These are phyloP conservation scores for Mycosphaerella arachidis DNA, from an alignment of 2,329 filamentous ascomycete species.

Conservation along the genomic window DNA sequence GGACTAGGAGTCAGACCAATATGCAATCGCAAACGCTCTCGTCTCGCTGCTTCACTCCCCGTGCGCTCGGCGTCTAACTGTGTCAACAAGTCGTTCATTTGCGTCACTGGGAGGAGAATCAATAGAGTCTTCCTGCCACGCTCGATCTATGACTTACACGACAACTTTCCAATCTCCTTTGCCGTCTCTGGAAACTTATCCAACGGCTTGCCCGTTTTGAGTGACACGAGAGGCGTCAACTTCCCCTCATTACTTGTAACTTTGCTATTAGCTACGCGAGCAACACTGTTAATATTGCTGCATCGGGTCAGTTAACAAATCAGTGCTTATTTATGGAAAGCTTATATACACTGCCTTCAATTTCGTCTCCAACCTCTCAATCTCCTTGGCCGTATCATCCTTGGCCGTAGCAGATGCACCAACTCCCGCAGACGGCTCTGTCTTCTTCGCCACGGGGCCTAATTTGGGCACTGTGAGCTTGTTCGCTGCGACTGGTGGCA, in stretches of 20 bases:
- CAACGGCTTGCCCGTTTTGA: conserved; percentile 31
- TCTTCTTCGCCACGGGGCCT: conserved; percentile 1
- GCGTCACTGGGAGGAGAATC: conserved; percentile 18
- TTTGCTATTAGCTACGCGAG: conserved; percentile 32
- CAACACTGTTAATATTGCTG: conserved; percentile 31
- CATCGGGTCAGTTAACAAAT: background rate
- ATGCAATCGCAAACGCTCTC: conserved; percentile 29
- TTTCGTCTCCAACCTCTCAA: conserved; percentile 29
- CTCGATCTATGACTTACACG: conserved; percentile 19
- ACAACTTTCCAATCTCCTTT: conserved; percentile 29
- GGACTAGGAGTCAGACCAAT: conserved; percentile 31
- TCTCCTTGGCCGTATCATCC: conserved; percentile 24
- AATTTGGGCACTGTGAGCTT: background rate
- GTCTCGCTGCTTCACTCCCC: conserved; percentile 29
- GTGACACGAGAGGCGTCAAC: conserved; percentile 25
- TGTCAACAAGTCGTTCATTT: conserved; percentile 29
- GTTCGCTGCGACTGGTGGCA: background rate
- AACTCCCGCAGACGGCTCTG: conserved; percentile 6
- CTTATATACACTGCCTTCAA: conserved; percentile 27
- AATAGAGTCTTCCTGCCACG: background rate
- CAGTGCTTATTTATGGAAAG: background rate
- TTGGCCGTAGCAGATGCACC: conserved; percentile 14
- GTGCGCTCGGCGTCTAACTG: conserved; percentile 29
- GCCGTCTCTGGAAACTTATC: conserved; percentile 31
- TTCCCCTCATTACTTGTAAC: conserved; percentile 28